Evolutionary conservation across 257 asterid species (phyloP), one percentile per base, ranked within the genome.

Genomic region (Solanum neorickii): DNA sequence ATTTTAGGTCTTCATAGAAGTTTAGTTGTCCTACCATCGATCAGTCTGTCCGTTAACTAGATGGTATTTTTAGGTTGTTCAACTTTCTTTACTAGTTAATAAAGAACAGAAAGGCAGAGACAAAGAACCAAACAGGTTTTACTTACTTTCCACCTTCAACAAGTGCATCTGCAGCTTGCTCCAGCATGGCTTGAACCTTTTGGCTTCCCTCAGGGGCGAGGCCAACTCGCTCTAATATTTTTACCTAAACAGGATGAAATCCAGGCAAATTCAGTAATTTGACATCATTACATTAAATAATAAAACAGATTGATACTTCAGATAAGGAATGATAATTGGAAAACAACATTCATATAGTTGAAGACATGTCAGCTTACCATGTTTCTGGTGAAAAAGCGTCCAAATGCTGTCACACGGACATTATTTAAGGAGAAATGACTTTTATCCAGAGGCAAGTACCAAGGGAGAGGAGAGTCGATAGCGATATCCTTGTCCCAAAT

Each of bases 301-400:
- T 41, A 62, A 16, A 39, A 41, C 7, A n/a, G 18, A 65, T 5
- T 5, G 15, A 42, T 35, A 10, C 16, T 84, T 65, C 23, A 16
- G 25, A 13, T 41, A 31, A 39, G n/a, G 16, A 66, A 7, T 47
- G 68, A 80, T 29, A 29, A 80, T 18, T 80, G 69, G 44, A 18
- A 80, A 49, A 47, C 27, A 47, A 1, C 15, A 9, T 47, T 47
- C 85, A 29, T 47, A 47, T 27, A 16, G 13, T 46, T 7, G 42
- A 59, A 72, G 4, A 73, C 7, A 12, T 59, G 46, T 86, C 10
- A 76, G 13, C 85, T 86, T 75, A 86, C 88, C 88, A 86, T 86
- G 60, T 86, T 86, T 86, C 85, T 59, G 74, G 88, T 86, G 84
- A 86, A 41, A 74, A 86, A 75, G 56, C 88, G 85, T 39, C 88